These are phyloP conservation scores for Tetraselmis chui DNA, from an alignment of 139 green algal species.

Conservation along the genomic window DNA sequence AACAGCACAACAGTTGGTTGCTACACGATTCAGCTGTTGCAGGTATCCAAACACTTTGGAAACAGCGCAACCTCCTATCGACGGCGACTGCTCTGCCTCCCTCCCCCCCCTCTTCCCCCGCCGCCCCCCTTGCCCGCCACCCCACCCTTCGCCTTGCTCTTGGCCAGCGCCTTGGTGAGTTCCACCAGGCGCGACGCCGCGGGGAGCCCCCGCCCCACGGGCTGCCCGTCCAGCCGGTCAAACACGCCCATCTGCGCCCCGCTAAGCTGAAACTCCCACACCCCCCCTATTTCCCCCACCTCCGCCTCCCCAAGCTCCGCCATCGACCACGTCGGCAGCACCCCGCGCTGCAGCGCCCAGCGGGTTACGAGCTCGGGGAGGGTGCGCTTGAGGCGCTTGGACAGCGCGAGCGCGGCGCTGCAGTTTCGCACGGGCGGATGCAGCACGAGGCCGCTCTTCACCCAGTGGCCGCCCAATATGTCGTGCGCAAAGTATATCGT, in stretches of 20 bases:
- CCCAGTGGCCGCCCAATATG: not conserved
- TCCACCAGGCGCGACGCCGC: not conserved
- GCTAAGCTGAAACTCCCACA: not conserved
- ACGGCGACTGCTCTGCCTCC: no score
- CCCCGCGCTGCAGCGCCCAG: not conserved
- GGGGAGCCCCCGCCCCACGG: not conserved
- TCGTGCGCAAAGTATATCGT: not conserved
- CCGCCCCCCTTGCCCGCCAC: no score
- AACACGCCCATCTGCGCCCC: not conserved
- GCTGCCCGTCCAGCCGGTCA: not conserved
- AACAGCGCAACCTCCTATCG: no score
- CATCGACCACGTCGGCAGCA: not conserved
- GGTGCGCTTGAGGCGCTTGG: not conserved
- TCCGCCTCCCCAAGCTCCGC: not conserved
- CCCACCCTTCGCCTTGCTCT: not conserved
- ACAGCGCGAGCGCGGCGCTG: not conserved
- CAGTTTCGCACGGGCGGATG: not conserved
- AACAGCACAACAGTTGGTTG: no score
- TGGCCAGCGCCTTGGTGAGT: not conserved
- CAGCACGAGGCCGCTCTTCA: not conserved
- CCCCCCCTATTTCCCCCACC: not conserved
- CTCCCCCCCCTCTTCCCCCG: no score
- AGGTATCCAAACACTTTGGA: no score
- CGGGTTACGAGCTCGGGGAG: not conserved
- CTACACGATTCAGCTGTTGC: no score